Evolutionary conservation across 2,329 filamentous ascomycete genomes (phyloP).

Genomic region (Fusarium anthophilum): DNA sequence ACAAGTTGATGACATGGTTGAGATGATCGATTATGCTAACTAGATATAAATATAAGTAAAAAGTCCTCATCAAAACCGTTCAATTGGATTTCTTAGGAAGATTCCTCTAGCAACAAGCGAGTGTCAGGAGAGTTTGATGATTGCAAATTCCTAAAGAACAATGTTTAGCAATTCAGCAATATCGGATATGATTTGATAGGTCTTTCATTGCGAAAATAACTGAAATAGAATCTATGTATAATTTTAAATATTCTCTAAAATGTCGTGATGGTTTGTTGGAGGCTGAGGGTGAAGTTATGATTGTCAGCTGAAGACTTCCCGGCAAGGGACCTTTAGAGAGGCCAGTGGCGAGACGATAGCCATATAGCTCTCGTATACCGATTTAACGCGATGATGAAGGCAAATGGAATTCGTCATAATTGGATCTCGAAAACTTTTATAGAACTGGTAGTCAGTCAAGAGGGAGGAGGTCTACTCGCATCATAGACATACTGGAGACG

Average conservation of each 20-base stretch:
- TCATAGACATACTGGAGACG: background rate
- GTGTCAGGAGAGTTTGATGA: background rate
- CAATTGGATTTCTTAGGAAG: background rate
- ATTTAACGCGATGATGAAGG: background rate
- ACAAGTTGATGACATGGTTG: background rate
- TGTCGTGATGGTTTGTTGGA: background rate
- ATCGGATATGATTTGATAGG: background rate
- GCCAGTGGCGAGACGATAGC: background rate
- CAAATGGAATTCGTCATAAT: background rate
- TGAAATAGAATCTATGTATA: background rate
- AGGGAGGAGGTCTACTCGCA: background rate
- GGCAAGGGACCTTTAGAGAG: background rate
- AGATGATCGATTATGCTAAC: too few relatives aligned
- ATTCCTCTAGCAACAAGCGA: background rate
- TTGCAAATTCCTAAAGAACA: background rate
- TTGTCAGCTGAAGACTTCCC: background rate
- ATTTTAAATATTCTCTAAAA: too few relatives aligned
- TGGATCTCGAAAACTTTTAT: background rate
- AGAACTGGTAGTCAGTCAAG: background rate
- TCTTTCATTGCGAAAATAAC: too few relatives aligned
- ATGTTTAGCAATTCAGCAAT: background rate
- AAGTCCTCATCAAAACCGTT: too few relatives aligned
- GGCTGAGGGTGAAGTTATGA: background rate
- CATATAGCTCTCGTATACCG: background rate
- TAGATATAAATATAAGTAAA: too few relatives aligned